Base-by-base conservation (phyloP, 345 rosid species). In the Bretschneidera sinensis region DNA sequence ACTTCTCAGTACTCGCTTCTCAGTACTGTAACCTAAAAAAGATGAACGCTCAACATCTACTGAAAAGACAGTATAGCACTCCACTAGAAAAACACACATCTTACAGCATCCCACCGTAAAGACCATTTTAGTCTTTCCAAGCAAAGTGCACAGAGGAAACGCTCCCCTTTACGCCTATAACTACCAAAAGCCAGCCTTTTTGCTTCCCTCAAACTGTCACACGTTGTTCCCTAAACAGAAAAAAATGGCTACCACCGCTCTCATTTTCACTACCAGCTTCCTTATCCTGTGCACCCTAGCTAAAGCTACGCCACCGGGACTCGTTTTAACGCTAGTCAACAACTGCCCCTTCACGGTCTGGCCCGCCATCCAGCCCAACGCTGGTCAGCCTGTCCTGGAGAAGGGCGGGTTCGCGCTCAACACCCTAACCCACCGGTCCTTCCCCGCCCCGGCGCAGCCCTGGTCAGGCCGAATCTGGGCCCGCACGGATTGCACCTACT, bases 401-500 rank as follows among this genome's bases (percentile, higher is more conserved):
- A 71, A 68, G 2, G 96, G 96, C 50, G 98, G 97, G 65, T 92
- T 92, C 73, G 59, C 77, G 23, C 97, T 92, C 62, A 49, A 45
- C 54, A 51, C 81, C 54, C 62, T 71, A 48, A 80, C 81, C 25
- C 97, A 85, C 83, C 90, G 87, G 48, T 85, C 98, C 73, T 87
- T 85, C 83, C 57, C 64, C 3, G 80, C 82, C 21, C 97, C 98
- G 6, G 39, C 79, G 56, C 51, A 58, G 51, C 85, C 64, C 83
- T 89, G 98, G 98, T 73, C 96, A 21, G 98, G 98, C 60, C 97
- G 97, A 35, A 78, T 92, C 76, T 92, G 97, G 98, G 97, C 79
- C 28, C 67, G 98, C 16, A 92, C 98, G 14, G 80, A 72, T 52
- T 89, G 98, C 77, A 59, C 35, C 54, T 60, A 77, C 70, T 0